Evolutionary conservation across 768 basidiomycete species (phyloP).

Genomic region (Leccinum barrowsii): DNA sequence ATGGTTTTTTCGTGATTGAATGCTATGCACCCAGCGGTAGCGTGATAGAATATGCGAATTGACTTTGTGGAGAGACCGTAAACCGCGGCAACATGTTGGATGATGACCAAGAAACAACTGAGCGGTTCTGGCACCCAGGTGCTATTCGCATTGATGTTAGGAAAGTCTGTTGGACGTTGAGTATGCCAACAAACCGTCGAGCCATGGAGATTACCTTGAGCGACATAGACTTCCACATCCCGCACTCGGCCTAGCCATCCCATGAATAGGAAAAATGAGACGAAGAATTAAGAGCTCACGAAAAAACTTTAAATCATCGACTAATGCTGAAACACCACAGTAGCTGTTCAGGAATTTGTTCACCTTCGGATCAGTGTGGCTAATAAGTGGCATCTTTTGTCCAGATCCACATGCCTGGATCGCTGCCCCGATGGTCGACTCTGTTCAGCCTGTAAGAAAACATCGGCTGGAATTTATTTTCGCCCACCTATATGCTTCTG

Average conservation of each 20-base stretch:
- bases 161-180: conserved; percentile 43
- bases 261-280: background rate
- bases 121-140: conserved; percentile 47
- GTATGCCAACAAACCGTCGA: background rate
- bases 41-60: conserved; percentile 63
- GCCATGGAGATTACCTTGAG: conserved; percentile 42
- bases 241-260: conserved; percentile 47
- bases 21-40: conserved; percentile 68
- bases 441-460: background rate
- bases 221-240: conserved; percentile 53
- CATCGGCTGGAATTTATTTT: no score
- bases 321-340: conserved; percentile 64
- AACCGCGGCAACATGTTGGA: conserved; percentile 57
- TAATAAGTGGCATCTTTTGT: background rate
- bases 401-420: background rate
- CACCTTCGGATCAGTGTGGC: conserved; percentile 55
- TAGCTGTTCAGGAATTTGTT: conserved; percentile 68
- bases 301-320: conserved; percentile 50
- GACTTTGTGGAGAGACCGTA: conserved; percentile 70
- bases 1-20: conserved; percentile 86
- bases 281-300: conserved; percentile 36
- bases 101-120: conserved; percentile 64
- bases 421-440: background rate
- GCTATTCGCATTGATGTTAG: conserved; percentile 45
- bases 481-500: conserved; percentile 34